Conservation (phyloP, 2,329 filamentous ascomycete species). For the Penicillium psychrosexuale region DNA sequence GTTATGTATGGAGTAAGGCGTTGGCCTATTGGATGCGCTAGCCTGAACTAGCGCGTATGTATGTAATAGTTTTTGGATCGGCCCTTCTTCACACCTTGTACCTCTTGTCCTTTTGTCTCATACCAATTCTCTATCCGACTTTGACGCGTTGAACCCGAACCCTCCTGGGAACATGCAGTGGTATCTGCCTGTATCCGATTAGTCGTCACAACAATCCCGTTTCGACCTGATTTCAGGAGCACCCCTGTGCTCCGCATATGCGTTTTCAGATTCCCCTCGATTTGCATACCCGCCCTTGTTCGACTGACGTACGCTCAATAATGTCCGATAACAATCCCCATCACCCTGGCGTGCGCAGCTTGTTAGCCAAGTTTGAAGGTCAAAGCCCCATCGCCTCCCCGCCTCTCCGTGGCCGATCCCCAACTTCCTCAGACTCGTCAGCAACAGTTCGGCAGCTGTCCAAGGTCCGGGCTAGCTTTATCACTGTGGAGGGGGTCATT, state of each 20-base stretch:
- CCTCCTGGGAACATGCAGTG: conserved; percentile 7
- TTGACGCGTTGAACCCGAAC: neutral
- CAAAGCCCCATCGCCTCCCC: conserved; percentile 58
- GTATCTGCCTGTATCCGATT: conserved; percentile 10
- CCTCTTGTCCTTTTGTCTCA: neutral
- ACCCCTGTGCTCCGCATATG: conserved; percentile 9
- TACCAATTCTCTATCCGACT: neutral
- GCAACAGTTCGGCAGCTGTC: conserved; percentile 60
- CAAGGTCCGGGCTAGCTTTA: conserved; percentile 71
- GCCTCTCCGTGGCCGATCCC: conserved; percentile 68
- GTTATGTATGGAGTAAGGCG: neutral
- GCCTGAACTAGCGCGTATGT: conserved; percentile 9
- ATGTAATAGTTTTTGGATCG: conserved; percentile 12
- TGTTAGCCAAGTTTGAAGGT: conserved; percentile 76
- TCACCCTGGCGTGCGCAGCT: conserved; percentile 62
- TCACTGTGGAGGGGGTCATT: conserved; percentile 61
- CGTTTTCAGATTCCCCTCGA: conserved; percentile 8
- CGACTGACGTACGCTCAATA: conserved; percentile 4
- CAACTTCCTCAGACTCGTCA: conserved; percentile 48
- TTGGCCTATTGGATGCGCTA: conserved; percentile 8
- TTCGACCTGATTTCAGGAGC: neutral
- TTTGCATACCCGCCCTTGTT: conserved; percentile 18
- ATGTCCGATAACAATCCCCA: conserved; percentile 26
- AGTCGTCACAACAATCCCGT: conserved; percentile 1
- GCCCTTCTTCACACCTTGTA: conserved; percentile 1